Evolutionary conservation across 257 asterid genomes (phyloP), one percentile per base, ranked within the genome.

Genomic region (Salvia splendens): DNA sequence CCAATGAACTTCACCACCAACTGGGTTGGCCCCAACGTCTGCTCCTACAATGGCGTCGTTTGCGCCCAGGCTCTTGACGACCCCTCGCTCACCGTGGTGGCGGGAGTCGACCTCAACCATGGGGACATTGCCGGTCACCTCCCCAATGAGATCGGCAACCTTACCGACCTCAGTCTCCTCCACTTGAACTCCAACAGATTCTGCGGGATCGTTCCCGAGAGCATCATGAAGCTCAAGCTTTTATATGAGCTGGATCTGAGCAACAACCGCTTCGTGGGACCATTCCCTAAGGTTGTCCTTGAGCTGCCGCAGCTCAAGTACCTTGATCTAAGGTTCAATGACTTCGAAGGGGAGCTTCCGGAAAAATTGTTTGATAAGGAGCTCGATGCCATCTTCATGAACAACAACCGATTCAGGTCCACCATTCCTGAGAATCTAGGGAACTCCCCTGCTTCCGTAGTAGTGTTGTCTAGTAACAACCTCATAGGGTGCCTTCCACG

Each of bases 71-170:
- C 99, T 0, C 82, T 78, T 3, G 95, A 90, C 33, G 81, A 81
- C 55, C 72, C 88, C 15, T 75, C 32, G 11, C 41, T 72, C 49
- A 81, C 77, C 5, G 95, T 87, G 43, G 99, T 93, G 12, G 99
- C 97, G 0, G 97, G 96, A 0, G 61, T 93, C 16, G 99, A 93
- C 68, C 69, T 93, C 16, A 93, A 90, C 81, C 82, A 83, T 6
- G 96, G 78, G 0, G 99, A 93, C 35, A 84, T 93, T 4, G 97
- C 97, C 0, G 97, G 97, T 0, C 93, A 90, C 75, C 84, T 93
- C 1, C 99, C 99, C 0, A 82, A 78, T 0, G 99, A 88, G 75
- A 64, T 93, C 9, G 96, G 95, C 3, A 41, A 88, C 52, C 61
- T 93, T 11, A 57, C 76, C 0, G 99, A 93, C 38, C 72, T 88